These are phyloP conservation scores for Gleditsia sinensis DNA, from an alignment of 306 rosid species.

Conservation along the genomic window DNA sequence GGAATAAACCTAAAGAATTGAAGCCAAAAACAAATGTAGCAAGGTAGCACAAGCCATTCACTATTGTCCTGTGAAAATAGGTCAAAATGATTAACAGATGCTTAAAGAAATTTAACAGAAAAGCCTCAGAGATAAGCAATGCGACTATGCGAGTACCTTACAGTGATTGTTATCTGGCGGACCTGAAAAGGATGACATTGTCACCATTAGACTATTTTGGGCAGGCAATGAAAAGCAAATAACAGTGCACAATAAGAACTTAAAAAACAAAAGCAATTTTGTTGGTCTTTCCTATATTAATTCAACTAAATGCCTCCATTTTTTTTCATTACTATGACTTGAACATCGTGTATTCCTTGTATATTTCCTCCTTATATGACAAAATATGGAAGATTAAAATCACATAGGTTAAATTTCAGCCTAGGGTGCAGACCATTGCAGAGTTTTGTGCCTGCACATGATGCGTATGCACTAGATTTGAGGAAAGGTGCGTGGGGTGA, in stretches of 20 bases:
- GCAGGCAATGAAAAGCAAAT: conserved; percentile 8
- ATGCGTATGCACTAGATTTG: neutral
- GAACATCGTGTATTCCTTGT: neutral
- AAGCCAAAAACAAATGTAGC: conserved; percentile 89
- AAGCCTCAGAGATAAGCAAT: conserved; percentile 8
- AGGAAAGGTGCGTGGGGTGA: no score
- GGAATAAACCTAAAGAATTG: conserved; percentile 77
- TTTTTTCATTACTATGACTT: conserved; percentile 3
- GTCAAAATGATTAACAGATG: conserved; percentile 30
- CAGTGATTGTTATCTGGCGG: conserved; percentile 84
- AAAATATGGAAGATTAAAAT: no score
- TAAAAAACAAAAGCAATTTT: no score
- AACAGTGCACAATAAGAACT: conserved; percentile 25
- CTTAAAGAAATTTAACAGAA: conserved; percentile 11
- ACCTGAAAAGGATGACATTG: conserved; percentile 57
- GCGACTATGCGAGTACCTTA: conserved; percentile 67
- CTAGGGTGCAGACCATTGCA: neutral
- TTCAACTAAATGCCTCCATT: conserved; percentile 11
- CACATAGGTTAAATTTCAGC: neutral
- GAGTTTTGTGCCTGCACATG: neutral
- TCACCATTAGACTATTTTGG: conserved; percentile 27
- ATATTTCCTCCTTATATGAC: no score
- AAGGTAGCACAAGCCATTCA: conserved; percentile 90
- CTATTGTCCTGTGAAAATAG: conserved; percentile 67
- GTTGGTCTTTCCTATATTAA: conserved; percentile 4